Evolutionary conservation across 2,329 filamentous ascomycete genomes (phyloP), one percentile per base, ranked within the genome.

Genomic region (Epichloe bromicola): DNA sequence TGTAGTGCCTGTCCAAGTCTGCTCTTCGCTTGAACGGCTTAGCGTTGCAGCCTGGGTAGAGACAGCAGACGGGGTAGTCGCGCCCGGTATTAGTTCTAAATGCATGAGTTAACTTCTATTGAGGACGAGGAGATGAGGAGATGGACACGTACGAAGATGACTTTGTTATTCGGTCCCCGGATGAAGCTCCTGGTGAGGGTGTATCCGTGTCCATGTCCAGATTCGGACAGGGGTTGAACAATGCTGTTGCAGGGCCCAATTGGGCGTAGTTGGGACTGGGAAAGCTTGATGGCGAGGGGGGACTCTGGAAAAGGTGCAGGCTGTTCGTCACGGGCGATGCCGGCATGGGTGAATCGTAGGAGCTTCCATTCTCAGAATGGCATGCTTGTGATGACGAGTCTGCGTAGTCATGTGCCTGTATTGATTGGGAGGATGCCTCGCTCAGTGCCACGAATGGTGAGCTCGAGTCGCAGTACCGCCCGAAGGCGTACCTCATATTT

Each of bases 1-100:
- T 65, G 58, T 70, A 69, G 61, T 80, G 78, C 15, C 78, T 70
- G 47, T 75, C 67, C 10, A 79, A 71, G 61, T 81, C 78, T 11
- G 77, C 76, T 49, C 69, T 68, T 34, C 78, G 71, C 58, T 69
- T 70, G 60, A 79, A 80, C 1, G 67, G 66, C 48, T 68, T 68
- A 33, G 67, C 63, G 33, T 60, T 62, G 64, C 76, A 80, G 23
- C 63, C 66, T 7, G 63, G 61, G 34, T 61, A 55, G 8, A 68
- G 62, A 58, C 73, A 76, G 34, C 56, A 60, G 49, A 68, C 65
- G 41, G 65, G 64, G 53, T 61, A 63, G 54, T 69, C 65, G 8
- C 59, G 60, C 23, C 58, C 58, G 50, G 49, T 30, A 33, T 57
- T 51, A 40, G 53, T 41, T 47, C 54, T 57, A 49, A 11, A 23